Conservation (phyloP, 148 eudicot species). For the Cornus kousa region DNA sequence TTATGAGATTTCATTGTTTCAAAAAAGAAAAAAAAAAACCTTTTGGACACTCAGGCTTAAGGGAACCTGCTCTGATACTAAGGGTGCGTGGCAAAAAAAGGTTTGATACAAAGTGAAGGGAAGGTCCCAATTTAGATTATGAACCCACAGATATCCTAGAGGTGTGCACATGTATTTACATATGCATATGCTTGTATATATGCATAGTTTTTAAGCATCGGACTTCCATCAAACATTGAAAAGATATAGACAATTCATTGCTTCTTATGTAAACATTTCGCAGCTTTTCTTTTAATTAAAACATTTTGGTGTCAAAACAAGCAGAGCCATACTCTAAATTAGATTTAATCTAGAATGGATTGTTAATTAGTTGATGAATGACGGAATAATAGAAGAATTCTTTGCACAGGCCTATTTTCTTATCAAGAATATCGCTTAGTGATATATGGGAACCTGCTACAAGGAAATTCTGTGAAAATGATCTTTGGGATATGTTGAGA, state of each 20-base stretch:
- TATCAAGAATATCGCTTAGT: slow-evolving; percentile 79
- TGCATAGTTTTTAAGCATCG: background rate
- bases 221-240: background rate
- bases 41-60: too few relatives aligned
- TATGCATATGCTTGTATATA: background rate
- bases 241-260: background rate
- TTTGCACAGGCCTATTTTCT: slow-evolving; percentile 66
- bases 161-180: background rate
- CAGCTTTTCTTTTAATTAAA: background rate
- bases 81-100: too few relatives aligned
- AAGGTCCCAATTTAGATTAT: too few relatives aligned
- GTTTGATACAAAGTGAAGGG: too few relatives aligned
- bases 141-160: too few relatives aligned
- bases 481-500: slow-evolving; percentile 74
- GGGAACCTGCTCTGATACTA: too few relatives aligned
- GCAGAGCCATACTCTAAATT: background rate
- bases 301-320: background rate
- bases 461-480: slow-evolving; percentile 61
- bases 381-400: slow-evolving; percentile 7
- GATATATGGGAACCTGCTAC: slow-evolving; percentile 96
- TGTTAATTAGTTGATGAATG: background rate
- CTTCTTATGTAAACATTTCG: background rate
- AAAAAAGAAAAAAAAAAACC: too few relatives aligned
- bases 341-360: background rate
- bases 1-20: too few relatives aligned